Conservation (phyloP, 192 early-diverging fungal species). For the Rhizophagus sp. region DNA sequence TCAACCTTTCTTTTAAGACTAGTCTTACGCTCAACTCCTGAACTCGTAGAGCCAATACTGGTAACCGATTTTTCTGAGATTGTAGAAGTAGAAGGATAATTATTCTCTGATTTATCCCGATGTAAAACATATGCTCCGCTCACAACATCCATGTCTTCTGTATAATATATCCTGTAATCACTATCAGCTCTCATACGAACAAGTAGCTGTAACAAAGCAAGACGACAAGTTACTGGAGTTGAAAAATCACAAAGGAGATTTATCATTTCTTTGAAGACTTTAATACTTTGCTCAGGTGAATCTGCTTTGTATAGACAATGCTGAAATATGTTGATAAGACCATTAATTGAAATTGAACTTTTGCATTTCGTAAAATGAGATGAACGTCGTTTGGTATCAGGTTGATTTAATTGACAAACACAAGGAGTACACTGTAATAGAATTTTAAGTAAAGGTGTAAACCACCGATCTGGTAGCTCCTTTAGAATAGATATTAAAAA, state of each 20-base stretch:
- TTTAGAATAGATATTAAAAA: constrained; percentile 42
- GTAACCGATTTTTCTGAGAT: background rate
- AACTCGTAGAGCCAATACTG: background rate
- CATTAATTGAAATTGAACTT: constrained; percentile 40
- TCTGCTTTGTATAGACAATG: constrained; percentile 41
- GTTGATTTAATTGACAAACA: constrained; percentile 33
- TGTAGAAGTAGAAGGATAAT: background rate
- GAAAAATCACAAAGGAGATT: constrained; percentile 41
- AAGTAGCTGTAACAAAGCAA: constrained; percentile 52
- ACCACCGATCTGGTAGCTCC: constrained; percentile 37
- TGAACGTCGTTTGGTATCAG: background rate
- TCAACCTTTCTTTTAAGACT: constrained; percentile 5
- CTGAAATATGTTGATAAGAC: constrained; percentile 51
- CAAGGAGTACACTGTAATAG: constrained; percentile 42
- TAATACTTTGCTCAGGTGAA: constrained; percentile 36
- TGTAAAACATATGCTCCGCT: constrained; percentile 20
- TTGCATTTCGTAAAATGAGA: constrained; percentile 34
- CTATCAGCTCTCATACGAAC: constrained; percentile 52
- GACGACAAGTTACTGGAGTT: constrained; percentile 44
- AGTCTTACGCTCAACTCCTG: background rate
- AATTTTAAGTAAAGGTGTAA: constrained; percentile 38
- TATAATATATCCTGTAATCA: constrained; percentile 54
- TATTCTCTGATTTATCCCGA: constrained; percentile 2
- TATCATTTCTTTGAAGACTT: constrained; percentile 43
- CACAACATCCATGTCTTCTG: background rate